Evolutionary conservation across 2,329 filamentous ascomycete species (phyloP).

Genomic region (Chaetomium sp.): DNA sequence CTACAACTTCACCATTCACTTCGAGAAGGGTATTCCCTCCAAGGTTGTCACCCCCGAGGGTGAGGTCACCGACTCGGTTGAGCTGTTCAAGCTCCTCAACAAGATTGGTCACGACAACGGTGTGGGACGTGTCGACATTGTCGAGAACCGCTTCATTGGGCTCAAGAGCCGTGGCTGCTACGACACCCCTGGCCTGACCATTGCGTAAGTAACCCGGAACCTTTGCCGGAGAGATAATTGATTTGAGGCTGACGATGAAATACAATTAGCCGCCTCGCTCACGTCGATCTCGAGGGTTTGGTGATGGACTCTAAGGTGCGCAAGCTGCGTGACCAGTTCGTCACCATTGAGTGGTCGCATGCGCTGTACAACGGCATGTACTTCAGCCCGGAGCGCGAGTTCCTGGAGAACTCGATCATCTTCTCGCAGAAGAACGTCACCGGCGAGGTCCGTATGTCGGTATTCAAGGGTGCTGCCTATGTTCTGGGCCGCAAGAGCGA

Average conservation of each 20-base stretch:
- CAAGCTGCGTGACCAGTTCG: constrained; percentile 52
- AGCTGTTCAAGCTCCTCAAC: constrained; percentile 66
- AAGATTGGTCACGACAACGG: constrained; percentile 65
- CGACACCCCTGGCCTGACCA: constrained; percentile 53
- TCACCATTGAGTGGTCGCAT: constrained; percentile 45
- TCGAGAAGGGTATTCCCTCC: constrained; percentile 61
- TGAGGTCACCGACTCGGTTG: constrained; percentile 64
- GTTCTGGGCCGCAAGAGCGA: constrained; percentile 40
- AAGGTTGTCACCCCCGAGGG: constrained; percentile 73
- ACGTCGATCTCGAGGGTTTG: constrained; percentile 41
- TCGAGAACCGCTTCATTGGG: constrained; percentile 66
- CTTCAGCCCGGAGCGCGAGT: constrained; percentile 50
- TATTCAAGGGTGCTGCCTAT: constrained; percentile 34
- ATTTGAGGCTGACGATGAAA: background rate
- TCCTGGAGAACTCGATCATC: constrained; percentile 57
- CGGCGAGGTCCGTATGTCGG: constrained; percentile 25
- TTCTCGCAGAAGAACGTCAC: constrained; percentile 50
- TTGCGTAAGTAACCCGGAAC: constrained; percentile 12
- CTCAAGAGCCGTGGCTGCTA: constrained; percentile 75
- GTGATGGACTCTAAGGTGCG: constrained; percentile 54
- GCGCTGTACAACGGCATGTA: constrained; percentile 38
- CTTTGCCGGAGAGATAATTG: background rate
- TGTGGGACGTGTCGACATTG: constrained; percentile 76
- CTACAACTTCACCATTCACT: constrained; percentile 63
- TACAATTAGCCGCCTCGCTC: constrained; percentile 32